phyloP scores from a whole-genome alignment of 805 yeast genomes.

The Kodamaea neixiangensis region DNA sequence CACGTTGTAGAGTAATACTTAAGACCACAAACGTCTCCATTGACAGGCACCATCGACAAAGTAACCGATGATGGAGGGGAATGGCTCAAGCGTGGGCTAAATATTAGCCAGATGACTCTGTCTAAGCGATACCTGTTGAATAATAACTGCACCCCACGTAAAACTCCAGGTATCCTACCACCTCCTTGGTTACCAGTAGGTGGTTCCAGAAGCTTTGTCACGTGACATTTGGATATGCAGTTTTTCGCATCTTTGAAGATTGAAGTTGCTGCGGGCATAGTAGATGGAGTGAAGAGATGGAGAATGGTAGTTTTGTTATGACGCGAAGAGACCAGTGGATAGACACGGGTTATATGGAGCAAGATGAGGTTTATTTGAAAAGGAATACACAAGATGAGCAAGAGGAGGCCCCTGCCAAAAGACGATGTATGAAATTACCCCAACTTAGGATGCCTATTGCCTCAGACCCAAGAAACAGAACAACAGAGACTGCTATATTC shows the following conservation, averaged over 20 bases:
- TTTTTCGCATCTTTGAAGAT: not conserved
- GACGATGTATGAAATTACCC: not conserved
- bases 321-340: not conserved
- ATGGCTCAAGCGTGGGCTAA: not conserved
- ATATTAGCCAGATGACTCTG: not conserved
- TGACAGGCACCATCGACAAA: too few species aligned
- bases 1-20: not conserved
- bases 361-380: not conserved
- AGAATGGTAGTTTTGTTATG: not conserved
- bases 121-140: too few species aligned
- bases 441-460: not conserved
- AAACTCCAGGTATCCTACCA: too few species aligned
- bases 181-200: too few species aligned
- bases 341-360: not conserved
- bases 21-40: not conserved
- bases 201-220: too few species aligned
- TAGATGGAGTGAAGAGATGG: not conserved
- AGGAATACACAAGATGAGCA: not conserved
- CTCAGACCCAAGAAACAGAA: not conserved
- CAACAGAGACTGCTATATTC: not conserved
- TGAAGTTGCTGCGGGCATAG: not conserved
- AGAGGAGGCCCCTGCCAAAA: not conserved
- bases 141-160: too few species aligned
- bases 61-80: not conserved
- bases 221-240: too few species aligned